Conservation (phyloP, 306 rosid genomes). For the Acacia acuminata region DNA sequence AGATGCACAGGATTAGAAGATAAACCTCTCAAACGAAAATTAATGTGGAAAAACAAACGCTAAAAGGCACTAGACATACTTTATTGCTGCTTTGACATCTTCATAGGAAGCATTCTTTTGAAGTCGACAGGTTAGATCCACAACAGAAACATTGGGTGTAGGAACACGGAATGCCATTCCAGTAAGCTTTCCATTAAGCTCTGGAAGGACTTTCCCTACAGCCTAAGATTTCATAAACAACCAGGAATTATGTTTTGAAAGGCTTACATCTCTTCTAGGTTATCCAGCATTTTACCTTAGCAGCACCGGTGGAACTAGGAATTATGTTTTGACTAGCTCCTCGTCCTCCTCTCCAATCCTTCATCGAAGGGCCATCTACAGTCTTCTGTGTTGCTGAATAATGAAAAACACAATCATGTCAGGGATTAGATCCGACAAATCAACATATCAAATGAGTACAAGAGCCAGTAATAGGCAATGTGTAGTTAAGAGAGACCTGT, state of each 20-base stretch:
- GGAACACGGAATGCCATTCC: constrained; percentile 99
- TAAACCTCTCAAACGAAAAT: neutral
- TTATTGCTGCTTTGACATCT: constrained; percentile 90
- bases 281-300: constrained; percentile 62
- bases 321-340: constrained; percentile 95
- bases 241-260: neutral
- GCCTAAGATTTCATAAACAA: constrained; percentile 57
- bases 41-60: neutral
- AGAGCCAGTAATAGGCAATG: neutral
- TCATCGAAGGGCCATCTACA: constrained; percentile 98
- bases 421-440: constrained; percentile 3
- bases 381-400: constrained; percentile 93
- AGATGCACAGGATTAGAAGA: neutral
- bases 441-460: neutral
- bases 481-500: constrained; percentile 61
- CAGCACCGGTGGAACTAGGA: constrained; percentile 99
- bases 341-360: constrained; percentile 99
- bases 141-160: constrained; percentile 94
- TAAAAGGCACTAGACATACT: constrained; percentile 43
- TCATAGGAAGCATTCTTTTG: constrained; percentile 81
- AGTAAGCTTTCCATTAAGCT: constrained; percentile 95
- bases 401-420: constrained; percentile 26
- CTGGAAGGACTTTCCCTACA: constrained; percentile 98
- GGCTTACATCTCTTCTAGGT: neutral
- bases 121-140: constrained; percentile 96